Evolutionary conservation across 2,329 filamentous ascomycete species (phyloP).

Genomic region (Fusarium sp.): DNA sequence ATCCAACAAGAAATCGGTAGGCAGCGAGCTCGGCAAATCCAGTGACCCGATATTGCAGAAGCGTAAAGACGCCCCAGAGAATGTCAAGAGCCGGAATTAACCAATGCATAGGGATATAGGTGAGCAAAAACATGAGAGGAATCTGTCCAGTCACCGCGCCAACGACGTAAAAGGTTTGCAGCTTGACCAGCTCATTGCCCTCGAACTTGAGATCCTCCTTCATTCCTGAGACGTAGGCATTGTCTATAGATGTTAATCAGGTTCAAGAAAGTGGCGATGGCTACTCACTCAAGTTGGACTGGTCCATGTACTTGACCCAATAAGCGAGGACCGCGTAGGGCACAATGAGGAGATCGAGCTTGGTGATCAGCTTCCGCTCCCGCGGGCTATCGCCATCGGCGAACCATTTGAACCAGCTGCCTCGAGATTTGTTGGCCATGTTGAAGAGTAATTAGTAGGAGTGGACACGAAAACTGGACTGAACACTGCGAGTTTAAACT

Average conservation of each 20-base stretch:
- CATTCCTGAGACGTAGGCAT: neutral
- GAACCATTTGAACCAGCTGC: constrained; percentile 10
- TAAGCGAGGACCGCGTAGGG: constrained; percentile 34
- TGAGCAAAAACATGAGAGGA: neutral
- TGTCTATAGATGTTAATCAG: neutral
- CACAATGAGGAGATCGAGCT: constrained; percentile 65
- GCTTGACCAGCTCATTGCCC: neutral
- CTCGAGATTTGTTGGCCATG: neutral
- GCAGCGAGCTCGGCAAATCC: neutral
- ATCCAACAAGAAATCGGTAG: neutral
- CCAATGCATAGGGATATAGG: neutral
- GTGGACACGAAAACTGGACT: neutral
- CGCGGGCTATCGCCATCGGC: neutral
- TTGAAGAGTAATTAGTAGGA: neutral
- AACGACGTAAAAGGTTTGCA: neutral
- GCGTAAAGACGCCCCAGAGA: neutral
- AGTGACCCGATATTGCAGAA: neutral
- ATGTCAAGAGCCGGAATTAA: neutral
- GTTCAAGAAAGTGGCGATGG: neutral
- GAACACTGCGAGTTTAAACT: neutral
- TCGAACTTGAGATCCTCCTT: neutral
- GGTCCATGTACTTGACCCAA: constrained; percentile 40
- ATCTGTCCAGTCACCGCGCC: neutral
- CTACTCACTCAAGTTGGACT: constrained; percentile 30
- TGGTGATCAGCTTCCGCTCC: constrained; percentile 41